Conservation (phyloP, 1,284 basidiomycete genomes). For the Trichosporon sp. region DNA sequence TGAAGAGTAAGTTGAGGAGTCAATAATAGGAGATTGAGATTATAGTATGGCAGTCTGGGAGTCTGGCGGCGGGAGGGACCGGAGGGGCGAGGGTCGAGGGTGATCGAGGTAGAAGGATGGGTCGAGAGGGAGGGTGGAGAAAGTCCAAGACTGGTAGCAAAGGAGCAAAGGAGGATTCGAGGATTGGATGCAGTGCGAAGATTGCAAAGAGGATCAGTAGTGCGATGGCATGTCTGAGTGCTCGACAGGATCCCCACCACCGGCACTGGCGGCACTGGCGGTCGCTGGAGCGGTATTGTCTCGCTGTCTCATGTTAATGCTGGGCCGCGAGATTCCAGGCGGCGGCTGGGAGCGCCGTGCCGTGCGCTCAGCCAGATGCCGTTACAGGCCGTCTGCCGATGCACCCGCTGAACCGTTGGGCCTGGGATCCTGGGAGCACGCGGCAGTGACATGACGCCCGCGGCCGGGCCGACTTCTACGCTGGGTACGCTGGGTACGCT, state of each 20-base stretch:
- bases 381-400: neutral
- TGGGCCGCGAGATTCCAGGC: neutral
- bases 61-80: neutral
- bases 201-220: neutral
- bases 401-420: too few species aligned
- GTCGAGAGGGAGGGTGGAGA: neutral
- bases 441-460: too few species aligned
- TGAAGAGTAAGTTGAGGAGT: neutral
- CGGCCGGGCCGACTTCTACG: too few species aligned
- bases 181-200: neutral
- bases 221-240: slow-evolving; percentile 1
- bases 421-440: slow-evolving; percentile 5
- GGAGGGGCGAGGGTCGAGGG: slow-evolving; percentile 6
- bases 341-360: too few species aligned
- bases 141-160: neutral
- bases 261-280: neutral
- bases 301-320: neutral
- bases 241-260: neutral
- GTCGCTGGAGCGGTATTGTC: neutral
- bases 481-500: too few species aligned
- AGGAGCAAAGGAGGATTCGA: neutral
- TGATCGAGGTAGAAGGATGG: neutral
- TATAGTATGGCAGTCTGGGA: neutral
- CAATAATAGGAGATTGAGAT: neutral
- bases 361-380: neutral